phyloP scores from a whole-genome alignment of 164 flowering plant genomes.

The Nelumbo lutea region DNA sequence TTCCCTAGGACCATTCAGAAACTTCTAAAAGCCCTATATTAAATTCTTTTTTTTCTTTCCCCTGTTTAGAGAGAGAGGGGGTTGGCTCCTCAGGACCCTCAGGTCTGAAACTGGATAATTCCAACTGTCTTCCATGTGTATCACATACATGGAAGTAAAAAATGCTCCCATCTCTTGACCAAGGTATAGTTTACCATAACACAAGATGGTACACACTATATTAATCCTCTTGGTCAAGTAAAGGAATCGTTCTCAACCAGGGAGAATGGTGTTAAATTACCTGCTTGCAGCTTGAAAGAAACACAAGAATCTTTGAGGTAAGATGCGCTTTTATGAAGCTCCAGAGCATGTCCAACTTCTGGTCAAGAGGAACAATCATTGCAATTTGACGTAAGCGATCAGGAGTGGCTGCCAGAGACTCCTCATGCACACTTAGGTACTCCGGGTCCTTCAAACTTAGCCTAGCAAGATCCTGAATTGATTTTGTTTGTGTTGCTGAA shows the following conservation, averaged over 20 bases:
- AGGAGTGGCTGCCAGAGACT: conserved; percentile 82
- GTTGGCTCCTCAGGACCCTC: too few relatives aligned
- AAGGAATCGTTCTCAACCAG: not conserved
- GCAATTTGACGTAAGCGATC: conserved; percentile 63
- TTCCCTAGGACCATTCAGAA: too few relatives aligned
- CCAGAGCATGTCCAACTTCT: conserved; percentile 89
- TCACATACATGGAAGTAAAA: too few relatives aligned
- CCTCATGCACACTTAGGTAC: conserved; percentile 86
- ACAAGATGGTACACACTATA: not conserved
- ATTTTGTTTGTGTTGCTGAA: conserved; percentile 95
- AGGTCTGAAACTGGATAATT: too few relatives aligned
- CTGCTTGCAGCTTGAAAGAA: conserved; percentile 88
- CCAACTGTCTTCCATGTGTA: too few relatives aligned
- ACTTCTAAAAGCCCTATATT: too few relatives aligned
- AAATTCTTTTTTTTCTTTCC: too few relatives aligned
- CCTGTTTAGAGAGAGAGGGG: too few relatives aligned
- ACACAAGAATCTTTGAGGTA: conserved; percentile 80
- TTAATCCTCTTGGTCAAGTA: not conserved
- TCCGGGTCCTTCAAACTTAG: conserved; percentile 95
- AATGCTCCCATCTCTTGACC: too few relatives aligned
- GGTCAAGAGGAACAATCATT: conserved; percentile 69
- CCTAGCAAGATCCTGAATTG: conserved; percentile 92
- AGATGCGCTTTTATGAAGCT: conserved; percentile 86
- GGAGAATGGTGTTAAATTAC: conserved; percentile 25
- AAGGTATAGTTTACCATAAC: not conserved